Percentiles rank a stretch among this genome's conserved stretches.
Evolutionary conservation across 2,329 filamentous ascomycete species (phyloP).

Genomic region (Xylaria sp.): DNA sequence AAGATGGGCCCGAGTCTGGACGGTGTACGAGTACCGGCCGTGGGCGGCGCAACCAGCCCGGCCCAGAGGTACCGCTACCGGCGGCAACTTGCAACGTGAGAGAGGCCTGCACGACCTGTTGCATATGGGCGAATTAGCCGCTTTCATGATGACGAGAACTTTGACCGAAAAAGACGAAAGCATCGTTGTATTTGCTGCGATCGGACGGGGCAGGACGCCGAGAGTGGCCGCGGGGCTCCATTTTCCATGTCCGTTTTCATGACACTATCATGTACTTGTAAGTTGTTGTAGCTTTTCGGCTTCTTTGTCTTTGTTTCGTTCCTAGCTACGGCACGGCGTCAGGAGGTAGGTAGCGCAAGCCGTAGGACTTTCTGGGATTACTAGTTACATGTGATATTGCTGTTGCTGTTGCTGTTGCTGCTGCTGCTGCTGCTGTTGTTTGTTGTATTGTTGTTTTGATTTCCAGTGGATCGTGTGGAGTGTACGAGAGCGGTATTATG

Average conservation of each 20-base stretch:
- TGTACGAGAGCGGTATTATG: constrained; percentile 1
- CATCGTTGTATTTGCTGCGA: constrained; percentile 43
- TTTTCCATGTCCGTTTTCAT: constrained; percentile 25
- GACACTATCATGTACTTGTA: constrained; percentile 11
- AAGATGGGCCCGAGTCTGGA: constrained; percentile 56
- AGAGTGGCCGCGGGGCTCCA: constrained; percentile 31
- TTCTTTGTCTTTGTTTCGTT: background rate
- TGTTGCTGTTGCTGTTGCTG: background rate
- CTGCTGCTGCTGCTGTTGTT: background rate
- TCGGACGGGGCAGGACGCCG: constrained; percentile 41
- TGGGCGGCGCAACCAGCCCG: constrained; percentile 38
- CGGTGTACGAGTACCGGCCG: constrained; percentile 49
- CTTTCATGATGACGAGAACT: constrained; percentile 47
- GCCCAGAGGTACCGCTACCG: constrained; percentile 48
- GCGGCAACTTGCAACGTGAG: constrained; percentile 42
- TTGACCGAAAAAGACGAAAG: constrained; percentile 43
- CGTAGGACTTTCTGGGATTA: constrained; percentile 15
- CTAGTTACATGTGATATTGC: background rate
- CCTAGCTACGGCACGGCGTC: too few relatives aligned
- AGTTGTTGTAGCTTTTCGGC: constrained; percentile 8
- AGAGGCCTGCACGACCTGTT: constrained; percentile 45
- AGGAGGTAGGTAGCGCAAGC: constrained; percentile 13
- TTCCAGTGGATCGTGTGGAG: background rate
- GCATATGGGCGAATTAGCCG: constrained; percentile 47
- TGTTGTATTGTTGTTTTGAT: background rate